Evolutionary conservation across 2,329 filamentous ascomycete genomes (phyloP), one percentile per base, ranked within the genome.

Genomic region (Fonsecaea nubica): DNA sequence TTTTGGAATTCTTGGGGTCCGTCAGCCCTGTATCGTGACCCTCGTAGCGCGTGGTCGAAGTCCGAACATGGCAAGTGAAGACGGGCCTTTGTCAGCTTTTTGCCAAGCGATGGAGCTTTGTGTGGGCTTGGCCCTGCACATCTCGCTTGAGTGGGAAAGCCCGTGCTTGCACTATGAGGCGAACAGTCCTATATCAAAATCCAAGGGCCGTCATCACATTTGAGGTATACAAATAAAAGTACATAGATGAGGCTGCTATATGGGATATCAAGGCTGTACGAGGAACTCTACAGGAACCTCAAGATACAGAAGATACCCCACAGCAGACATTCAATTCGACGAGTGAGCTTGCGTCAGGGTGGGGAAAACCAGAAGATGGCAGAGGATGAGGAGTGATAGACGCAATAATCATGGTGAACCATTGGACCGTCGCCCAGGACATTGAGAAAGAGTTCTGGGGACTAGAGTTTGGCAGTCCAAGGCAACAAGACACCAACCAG

Each of bases 121-220:
- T 50, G 45, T 50, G 45, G 45, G 45, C 25, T 50, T 50, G 45
- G 45, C 25, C 45, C 45, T 50, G 45, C 45, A 50, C 45, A 50
- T 50, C 45, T 50, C 45, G 45, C 45, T 50, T 50, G 45, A 1
- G 45, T 50, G 18, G 18, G 12, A 50, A 30, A 21, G 21, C 18
- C 18, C 42, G 9, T 18, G 8, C 18, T 25, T 18, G 45, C 10
- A 50, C 45, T 5, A 32, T 1, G n/a, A 50, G 45, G 45, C 45
- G 8, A 50, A 50, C 9, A 18, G 4, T 30, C 18, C 18, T 50
- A 50, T 30, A 18, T 50, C 21, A 30, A 30, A 0, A 50, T 25
- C 10, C 42, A n/a, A 48, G 4, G 18, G 45, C 25, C 45, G 45
- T 21, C 5, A 13, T 30, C 21, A 50, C 1, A 25, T 1, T 25